Conservation (phyloP, 2,329 filamentous ascomycete species). For the Sporothrix variecibatus region DNA sequence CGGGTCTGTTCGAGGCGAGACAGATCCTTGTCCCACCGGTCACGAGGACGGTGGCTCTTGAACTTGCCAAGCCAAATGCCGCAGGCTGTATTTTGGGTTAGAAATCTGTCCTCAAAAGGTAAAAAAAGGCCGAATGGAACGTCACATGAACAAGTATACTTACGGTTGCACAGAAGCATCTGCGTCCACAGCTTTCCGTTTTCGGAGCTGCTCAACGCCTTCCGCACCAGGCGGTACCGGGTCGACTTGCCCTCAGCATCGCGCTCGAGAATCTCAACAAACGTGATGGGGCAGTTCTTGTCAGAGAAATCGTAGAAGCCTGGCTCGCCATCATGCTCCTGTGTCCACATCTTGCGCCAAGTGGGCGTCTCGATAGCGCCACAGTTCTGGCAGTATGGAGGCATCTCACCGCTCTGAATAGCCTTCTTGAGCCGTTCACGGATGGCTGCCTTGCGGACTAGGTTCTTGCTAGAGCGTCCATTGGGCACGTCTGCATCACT, state of each 20-base stretch:
- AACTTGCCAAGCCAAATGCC: conserved; percentile 93
- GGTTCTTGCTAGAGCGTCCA: conserved; percentile 62
- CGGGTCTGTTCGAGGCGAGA: conserved; percentile 55
- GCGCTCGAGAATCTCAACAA: conserved; percentile 67
- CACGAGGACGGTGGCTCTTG: conserved; percentile 76
- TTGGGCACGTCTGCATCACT: conserved; percentile 46
- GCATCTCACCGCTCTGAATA: conserved; percentile 79
- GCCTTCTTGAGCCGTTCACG: conserved; percentile 61
- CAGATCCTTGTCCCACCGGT: conserved; percentile 75
- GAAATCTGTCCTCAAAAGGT: neutral
- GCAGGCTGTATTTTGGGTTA: conserved; percentile 59
- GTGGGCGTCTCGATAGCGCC: conserved; percentile 94
- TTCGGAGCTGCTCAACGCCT: conserved; percentile 62
- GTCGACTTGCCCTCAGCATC: conserved; percentile 64
- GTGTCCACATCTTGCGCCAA: conserved; percentile 92
- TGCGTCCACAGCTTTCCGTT: conserved; percentile 70
- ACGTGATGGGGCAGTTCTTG: conserved; percentile 71
- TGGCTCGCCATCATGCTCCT: conserved; percentile 69
- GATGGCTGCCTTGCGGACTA: conserved; percentile 63
- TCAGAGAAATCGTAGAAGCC: conserved; percentile 70
- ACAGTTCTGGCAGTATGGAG: conserved; percentile 87
- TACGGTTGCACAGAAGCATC: conserved; percentile 83
- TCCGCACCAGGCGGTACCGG: conserved; percentile 76
- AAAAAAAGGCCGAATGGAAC: neutral
- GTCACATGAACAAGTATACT: conserved; percentile 42